phyloP scores from a whole-genome alignment of 805 yeast genomes.

The Maudiozyma barnettii region DNA sequence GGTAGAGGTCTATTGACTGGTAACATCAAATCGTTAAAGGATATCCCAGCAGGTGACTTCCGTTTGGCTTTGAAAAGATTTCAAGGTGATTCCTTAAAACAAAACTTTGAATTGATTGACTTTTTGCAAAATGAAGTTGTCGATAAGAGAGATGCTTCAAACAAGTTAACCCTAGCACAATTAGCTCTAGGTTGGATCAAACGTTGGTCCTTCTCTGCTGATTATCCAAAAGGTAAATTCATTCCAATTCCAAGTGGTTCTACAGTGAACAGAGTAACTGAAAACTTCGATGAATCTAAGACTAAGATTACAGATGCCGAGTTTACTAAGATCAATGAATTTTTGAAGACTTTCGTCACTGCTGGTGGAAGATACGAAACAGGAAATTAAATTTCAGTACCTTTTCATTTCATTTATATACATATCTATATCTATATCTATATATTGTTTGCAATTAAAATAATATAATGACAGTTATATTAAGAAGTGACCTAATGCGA shows the following conservation, averaged over 20 bases:
- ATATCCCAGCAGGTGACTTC: slow-evolving; percentile 49
- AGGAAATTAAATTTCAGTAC: neutral
- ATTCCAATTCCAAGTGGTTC: slow-evolving; percentile 80
- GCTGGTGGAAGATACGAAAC: slow-evolving; percentile 46
- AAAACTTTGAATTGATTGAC: slow-evolving; percentile 43
- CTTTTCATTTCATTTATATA: neutral
- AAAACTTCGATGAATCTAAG: slow-evolving; percentile 39
- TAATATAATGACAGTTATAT: too few relatives aligned
- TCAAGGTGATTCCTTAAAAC: slow-evolving; percentile 42
- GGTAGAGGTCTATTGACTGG: slow-evolving; percentile 76
- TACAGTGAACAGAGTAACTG: slow-evolving; percentile 46
- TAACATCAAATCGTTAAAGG: slow-evolving; percentile 34
- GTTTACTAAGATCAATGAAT: slow-evolving; percentile 41
- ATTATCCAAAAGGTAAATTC: slow-evolving; percentile 38
- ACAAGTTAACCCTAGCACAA: slow-evolving; percentile 50
- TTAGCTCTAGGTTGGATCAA: slow-evolving; percentile 60
- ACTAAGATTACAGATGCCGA: slow-evolving; percentile 47
- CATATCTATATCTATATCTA: too few relatives aligned
- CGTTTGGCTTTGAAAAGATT: slow-evolving; percentile 48
- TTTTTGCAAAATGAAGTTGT: slow-evolving; percentile 36
- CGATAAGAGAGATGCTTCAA: slow-evolving; percentile 42
- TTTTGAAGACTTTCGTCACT: slow-evolving; percentile 36
- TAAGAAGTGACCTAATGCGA: too few relatives aligned
- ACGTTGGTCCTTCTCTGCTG: slow-evolving; percentile 30
- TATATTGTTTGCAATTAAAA: too few relatives aligned